phyloP scores from a whole-genome alignment of 2,329 filamentous ascomycete species.

The Remersonia thermophila region DNA sequence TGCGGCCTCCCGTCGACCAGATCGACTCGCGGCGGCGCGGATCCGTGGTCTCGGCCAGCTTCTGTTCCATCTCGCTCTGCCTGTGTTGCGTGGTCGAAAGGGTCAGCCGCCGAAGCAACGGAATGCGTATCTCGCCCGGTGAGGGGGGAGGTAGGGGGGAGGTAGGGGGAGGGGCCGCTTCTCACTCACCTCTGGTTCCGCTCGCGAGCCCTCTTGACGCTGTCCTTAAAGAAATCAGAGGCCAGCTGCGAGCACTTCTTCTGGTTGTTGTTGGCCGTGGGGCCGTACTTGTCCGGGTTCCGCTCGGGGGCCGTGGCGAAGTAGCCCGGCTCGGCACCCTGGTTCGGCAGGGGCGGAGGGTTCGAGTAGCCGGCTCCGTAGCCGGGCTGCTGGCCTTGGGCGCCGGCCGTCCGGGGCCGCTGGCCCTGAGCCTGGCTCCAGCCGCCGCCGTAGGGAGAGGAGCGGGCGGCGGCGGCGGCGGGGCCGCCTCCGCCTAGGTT shows the following conservation, averaged over 20 bases:
- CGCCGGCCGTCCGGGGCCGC: conserved; percentile 75
- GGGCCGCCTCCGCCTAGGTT: conserved; percentile 61
- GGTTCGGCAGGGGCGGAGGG: conserved; percentile 54
- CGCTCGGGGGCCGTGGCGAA: conserved; percentile 72
- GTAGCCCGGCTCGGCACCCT: conserved; percentile 52
- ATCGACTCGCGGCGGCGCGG: conserved; percentile 71
- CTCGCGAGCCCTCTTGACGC: conserved; percentile 88
- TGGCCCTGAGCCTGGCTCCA: conserved; percentile 52
- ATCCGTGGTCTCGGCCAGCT: conserved; percentile 64
- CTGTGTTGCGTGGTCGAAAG: conserved; percentile 38
- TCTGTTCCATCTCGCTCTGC: conserved; percentile 82
- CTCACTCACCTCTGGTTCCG: conserved; percentile 83
- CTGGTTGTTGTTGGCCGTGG: conserved; percentile 55
- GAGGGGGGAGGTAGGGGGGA: too few species aligned
- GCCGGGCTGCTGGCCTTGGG: conserved; percentile 46
- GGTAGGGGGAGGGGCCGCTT: too few species aligned
- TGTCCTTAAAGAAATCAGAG: conserved; percentile 95
- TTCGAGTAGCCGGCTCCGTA: conserved; percentile 53
- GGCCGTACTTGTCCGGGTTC: conserved; percentile 68
- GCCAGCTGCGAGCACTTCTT: conserved; percentile 60
- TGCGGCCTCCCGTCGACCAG: conserved; percentile 70
- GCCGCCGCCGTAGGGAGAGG: conserved; percentile 56
- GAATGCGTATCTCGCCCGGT: too few species aligned
- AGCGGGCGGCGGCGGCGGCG: conserved; percentile 29
- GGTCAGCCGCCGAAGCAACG: too few species aligned